A percentile compares a stretch with the other conserved stretches of the same genome.
phyloP scores from a whole-genome alignment of 2,329 filamentous ascomycete species.

The Botryosphaeria agaves region DNA sequence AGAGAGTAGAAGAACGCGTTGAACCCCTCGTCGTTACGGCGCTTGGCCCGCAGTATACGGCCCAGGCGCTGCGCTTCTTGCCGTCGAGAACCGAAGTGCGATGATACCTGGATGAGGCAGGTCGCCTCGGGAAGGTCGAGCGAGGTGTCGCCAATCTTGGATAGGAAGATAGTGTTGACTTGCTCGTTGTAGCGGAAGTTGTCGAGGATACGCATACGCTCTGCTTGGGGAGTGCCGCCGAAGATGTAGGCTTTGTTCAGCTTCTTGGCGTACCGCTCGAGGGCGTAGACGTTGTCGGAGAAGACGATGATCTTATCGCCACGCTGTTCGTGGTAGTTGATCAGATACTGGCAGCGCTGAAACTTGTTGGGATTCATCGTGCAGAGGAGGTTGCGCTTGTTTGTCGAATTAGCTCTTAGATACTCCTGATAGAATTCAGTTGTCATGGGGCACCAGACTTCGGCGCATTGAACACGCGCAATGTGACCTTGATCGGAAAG shows the following conservation, averaged over 20 bases:
- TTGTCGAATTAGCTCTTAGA: conserved; percentile 46
- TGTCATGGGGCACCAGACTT: conserved; percentile 99
- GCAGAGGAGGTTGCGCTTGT: conserved; percentile 56
- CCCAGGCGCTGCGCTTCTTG: conserved; percentile 91
- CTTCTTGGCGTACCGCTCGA: conserved; percentile 70
- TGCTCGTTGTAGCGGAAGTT: conserved; percentile 89
- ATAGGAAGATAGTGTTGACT: conserved; percentile 86
- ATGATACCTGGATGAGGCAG: conserved; percentile 91
- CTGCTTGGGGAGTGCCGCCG: conserved; percentile 68
- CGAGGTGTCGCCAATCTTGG: conserved; percentile 97
- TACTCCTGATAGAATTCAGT: conserved; percentile 97
- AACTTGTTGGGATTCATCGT: conserved; percentile 98
- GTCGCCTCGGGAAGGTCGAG: conserved; percentile 92
- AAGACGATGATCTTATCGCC: conserved; percentile 98
- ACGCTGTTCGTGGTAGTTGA: conserved; percentile 87
- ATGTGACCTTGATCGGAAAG: conserved; percentile 93
- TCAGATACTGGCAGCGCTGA: conserved; percentile 94
- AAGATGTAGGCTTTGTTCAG: conserved; percentile 82
- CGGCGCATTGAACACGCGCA: conserved; percentile 89
- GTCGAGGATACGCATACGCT: conserved; percentile 73
- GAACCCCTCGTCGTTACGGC: conserved; percentile 93
- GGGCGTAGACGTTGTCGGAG: conserved; percentile 88
- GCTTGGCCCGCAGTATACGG: conserved; percentile 84
- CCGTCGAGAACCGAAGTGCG: conserved; percentile 89
- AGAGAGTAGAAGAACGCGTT: conserved; percentile 98